phyloP scores from a whole-genome alignment of 768 basidiomycete genomes.

The Russula abietina region DNA sequence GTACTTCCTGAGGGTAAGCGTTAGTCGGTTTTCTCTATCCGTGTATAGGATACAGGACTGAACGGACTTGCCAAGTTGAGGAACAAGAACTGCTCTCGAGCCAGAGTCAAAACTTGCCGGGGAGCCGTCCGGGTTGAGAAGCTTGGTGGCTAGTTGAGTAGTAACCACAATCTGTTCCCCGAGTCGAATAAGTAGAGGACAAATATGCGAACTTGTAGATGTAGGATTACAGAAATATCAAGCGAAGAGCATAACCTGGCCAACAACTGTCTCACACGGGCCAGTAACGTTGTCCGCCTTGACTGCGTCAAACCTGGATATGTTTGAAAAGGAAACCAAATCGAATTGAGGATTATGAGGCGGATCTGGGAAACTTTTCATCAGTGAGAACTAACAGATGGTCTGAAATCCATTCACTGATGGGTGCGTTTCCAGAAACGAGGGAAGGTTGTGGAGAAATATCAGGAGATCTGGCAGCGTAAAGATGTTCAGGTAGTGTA shows the following conservation, averaged over 20 bases:
- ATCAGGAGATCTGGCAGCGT: conserved; percentile 50
- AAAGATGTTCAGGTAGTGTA: conserved; percentile 42
- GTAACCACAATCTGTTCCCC: conserved; percentile 47
- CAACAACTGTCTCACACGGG: conserved; percentile 48
- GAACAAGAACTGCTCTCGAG: conserved; percentile 56
- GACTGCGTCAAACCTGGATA: conserved; percentile 35
- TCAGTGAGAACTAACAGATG: neutral
- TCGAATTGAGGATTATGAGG: conserved; percentile 59
- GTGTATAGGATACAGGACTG: neutral
- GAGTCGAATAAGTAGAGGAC: neutral
- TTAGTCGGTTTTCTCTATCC: neutral
- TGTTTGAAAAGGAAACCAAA: conserved; percentile 62
- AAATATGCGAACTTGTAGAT: neutral
- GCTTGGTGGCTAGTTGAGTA: conserved; percentile 64
- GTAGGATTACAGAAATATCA: conserved; percentile 17
- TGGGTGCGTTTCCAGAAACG: conserved; percentile 40
- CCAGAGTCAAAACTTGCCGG: conserved; percentile 62
- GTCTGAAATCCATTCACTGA: conserved; percentile 34
- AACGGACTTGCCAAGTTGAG: conserved; percentile 48
- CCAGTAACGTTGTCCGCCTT: conserved; percentile 42
- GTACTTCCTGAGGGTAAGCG: conserved; percentile 28
- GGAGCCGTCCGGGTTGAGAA: conserved; percentile 58
- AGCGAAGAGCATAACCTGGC: conserved; percentile 43
- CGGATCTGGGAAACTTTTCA: conserved; percentile 38
- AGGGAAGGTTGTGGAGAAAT: conserved; percentile 50